Evolutionary conservation across 2,329 filamentous ascomycete genomes (phyloP).

Genomic region (Aspergillus chevalieri): DNA sequence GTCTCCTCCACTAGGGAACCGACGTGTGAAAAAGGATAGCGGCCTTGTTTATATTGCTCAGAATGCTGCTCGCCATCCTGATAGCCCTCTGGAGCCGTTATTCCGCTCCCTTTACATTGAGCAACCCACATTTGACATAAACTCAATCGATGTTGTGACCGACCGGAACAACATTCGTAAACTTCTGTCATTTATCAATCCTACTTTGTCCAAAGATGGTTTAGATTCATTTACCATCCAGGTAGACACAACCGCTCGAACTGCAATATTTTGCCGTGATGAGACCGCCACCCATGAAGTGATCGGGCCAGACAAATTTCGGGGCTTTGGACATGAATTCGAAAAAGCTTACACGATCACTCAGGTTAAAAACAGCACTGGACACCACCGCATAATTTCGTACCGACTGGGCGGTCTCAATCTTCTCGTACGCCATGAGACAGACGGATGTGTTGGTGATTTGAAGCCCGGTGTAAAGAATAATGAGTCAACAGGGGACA

Average conservation of each 20-base stretch:
- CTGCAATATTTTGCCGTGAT: constrained; percentile 34
- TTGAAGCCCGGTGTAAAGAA: constrained; percentile 3
- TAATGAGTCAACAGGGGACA: not conserved
- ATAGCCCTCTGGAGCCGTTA: constrained; percentile 42
- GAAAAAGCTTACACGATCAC: constrained; percentile 40
- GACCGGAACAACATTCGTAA: constrained; percentile 48
- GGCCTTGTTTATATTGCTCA: constrained; percentile 31
- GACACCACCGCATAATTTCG: constrained; percentile 43
- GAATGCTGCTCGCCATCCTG: constrained; percentile 42
- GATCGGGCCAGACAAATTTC: constrained; percentile 32
- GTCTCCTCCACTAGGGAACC: constrained; percentile 21
- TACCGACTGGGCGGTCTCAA: constrained; percentile 40
- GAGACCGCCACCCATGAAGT: constrained; percentile 23
- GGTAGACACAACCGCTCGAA: constrained; percentile 34
- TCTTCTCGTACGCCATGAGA: constrained; percentile 41
- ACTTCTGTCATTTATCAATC: constrained; percentile 41
- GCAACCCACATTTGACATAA: constrained; percentile 33
- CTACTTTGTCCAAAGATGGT: constrained; percentile 13
- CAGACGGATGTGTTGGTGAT: constrained; percentile 32
- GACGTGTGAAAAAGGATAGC: constrained; percentile 19
- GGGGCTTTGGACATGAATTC: constrained; percentile 42
- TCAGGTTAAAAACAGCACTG: constrained; percentile 33
- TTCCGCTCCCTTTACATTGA: constrained; percentile 40
- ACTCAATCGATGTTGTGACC: constrained; percentile 37
- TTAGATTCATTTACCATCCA: constrained; percentile 38